Conservation (phyloP, 371 early-diverging fungal species). For the Lichtheimia ramosa region DNA sequence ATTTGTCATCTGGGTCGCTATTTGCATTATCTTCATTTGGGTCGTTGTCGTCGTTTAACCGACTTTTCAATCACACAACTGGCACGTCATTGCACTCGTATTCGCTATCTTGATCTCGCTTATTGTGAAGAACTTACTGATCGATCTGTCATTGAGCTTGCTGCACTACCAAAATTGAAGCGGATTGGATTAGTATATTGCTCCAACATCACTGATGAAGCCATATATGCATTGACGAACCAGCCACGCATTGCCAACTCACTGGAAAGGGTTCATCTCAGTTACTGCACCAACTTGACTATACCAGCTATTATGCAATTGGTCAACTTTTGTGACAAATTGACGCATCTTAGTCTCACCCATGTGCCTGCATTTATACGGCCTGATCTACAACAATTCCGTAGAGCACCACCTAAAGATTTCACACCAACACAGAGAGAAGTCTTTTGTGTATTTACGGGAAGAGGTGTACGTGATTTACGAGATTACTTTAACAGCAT, state of each 20-base stretch:
- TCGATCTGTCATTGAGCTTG: constrained; percentile 53
- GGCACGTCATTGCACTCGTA: constrained; percentile 56
- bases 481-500: constrained; percentile 39
- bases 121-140: constrained; percentile 60
- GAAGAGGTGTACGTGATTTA: constrained; percentile 56
- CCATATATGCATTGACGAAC: constrained; percentile 54
- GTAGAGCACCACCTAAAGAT: constrained; percentile 59
- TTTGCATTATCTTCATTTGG: constrained; percentile 63
- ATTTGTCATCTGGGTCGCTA: constrained; percentile 56
- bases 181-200: constrained; percentile 68
- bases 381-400: constrained; percentile 56
- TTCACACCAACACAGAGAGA: constrained; percentile 52
- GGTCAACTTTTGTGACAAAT: constrained; percentile 51
- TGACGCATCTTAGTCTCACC: constrained; percentile 63
- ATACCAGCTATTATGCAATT: constrained; percentile 52
- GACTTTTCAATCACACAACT: constrained; percentile 52
- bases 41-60: constrained; percentile 59
- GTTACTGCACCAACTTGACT: constrained; percentile 56
- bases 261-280: constrained; percentile 64
- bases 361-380: constrained; percentile 61
- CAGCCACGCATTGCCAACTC: constrained; percentile 50
- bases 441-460: constrained; percentile 68
- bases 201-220: constrained; percentile 57
- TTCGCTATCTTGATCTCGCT: constrained; percentile 66
- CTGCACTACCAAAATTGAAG: constrained; percentile 56